Evolutionary conservation across 345 rosid species (phyloP), one percentile per base, ranked within the genome.

Genomic region (Brassica carinata): DNA sequence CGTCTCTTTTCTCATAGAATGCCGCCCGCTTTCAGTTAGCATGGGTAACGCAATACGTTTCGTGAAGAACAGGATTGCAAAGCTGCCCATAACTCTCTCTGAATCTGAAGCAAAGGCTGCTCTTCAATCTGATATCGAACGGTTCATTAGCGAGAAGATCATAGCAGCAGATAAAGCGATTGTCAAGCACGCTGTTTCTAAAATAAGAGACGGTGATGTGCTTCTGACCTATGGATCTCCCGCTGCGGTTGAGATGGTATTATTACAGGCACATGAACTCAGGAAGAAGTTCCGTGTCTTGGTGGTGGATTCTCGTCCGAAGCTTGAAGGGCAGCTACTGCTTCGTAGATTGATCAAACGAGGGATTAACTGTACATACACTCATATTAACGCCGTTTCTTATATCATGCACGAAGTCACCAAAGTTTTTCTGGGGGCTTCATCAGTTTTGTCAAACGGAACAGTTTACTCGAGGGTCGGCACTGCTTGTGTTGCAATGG

Each of bases 401-500:
- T 96, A 92, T 75, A 86, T 93, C 83, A 93, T 96, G 93, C 96
- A 92, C 81, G 99, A 96, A 87, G 98, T 89, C 77, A 91, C 96
- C 75, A 85, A 87, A 78, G 99, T 96, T 71, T 90, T 96, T 86
- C 70, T 96, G 81, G 99, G 98, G 13, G 98, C 99, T 15, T 90
- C 96, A 14, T 92, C 99, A 5, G 92, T 96, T 80, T 85, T 96
- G 86, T 93, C 96, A 17, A 96, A 93, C 83, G 98, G 98, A 76
- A 93, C 99, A 13, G 92, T 93, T 62, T 96, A 89, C 82, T 96
- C 99, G 0, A 88, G 98, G 72, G 98, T 92, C 14, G 99, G 99
- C 63, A 93, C 99, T 53, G 98, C 99, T 36, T 89, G 90, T 83
- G 90, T 96, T 73, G 99, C 98, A 48, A 93, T 96, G 98, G 98